A percentile compares a stretch with the other conserved stretches of the same genome.
These are phyloP conservation scores for Sporothrix curviconia DNA, from an alignment of 2,329 filamentous ascomycete species.

Conservation along the genomic window DNA sequence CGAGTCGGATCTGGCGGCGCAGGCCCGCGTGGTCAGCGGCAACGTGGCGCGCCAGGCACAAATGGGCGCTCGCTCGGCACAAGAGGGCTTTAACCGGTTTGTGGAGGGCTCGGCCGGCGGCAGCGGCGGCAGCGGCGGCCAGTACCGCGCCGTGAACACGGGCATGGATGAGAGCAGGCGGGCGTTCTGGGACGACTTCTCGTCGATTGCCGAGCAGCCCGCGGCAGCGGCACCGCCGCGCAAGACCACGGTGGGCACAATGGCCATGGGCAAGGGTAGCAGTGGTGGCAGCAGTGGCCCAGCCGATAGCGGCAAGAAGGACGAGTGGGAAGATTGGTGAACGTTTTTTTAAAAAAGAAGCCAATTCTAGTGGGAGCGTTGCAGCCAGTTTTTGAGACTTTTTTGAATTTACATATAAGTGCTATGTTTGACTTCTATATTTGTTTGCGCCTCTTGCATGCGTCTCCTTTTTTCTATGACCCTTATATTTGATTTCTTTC, in stretches of 20 bases:
- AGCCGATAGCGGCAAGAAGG: conserved; percentile 35
- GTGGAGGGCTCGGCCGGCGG: conserved; percentile 62
- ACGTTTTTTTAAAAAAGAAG: too few species aligned
- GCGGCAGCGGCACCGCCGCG: conserved; percentile 37
- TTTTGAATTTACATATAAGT: too few species aligned
- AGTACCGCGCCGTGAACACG: conserved; percentile 32
- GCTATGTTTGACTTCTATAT: too few species aligned
- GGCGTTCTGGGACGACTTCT: conserved; percentile 91
- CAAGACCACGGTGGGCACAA: conserved; percentile 47
- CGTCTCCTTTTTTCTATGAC: too few species aligned
- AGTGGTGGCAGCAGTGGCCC: conserved; percentile 21
- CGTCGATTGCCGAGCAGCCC: conserved; percentile 55
- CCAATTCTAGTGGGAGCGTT: too few species aligned
- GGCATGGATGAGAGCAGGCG: conserved; percentile 58
- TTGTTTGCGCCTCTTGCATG: too few species aligned
- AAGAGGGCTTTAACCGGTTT: conserved; percentile 76
- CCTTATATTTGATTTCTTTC: too few species aligned
- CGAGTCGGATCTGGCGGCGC: conserved; percentile 68
- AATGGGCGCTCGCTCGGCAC: conserved; percentile 66
- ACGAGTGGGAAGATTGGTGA: conserved; percentile 62
- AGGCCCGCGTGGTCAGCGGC: conserved; percentile 55
- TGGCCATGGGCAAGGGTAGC: conserved; percentile 51
- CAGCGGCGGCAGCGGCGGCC: conserved; percentile 22
- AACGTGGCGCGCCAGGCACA: conserved; percentile 61
- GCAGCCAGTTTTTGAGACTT: too few species aligned